Evolutionary conservation across 83 land plant genomes (phyloP).

Genomic region (Thuja plicata): DNA sequence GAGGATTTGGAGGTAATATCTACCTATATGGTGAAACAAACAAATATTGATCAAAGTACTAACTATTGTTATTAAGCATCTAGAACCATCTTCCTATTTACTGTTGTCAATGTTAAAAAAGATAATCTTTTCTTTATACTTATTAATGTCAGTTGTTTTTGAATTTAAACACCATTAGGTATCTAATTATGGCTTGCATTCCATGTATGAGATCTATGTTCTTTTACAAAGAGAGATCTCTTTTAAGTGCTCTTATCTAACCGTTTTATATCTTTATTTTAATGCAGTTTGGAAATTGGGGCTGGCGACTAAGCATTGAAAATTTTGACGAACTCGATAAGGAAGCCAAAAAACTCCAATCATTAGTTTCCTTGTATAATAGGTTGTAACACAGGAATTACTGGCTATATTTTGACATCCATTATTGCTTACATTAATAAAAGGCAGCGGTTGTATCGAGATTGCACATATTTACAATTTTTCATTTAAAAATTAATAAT

Average conservation of each 20-base stretch:
- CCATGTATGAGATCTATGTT: background rate
- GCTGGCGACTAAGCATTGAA: conserved; percentile 55
- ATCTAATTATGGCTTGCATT: background rate
- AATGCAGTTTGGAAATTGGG: conserved; percentile 72
- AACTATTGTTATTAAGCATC: background rate
- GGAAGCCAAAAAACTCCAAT: conserved; percentile 52
- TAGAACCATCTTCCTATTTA: background rate
- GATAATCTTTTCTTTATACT: background rate
- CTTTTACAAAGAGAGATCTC: background rate
- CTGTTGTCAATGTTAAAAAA: background rate
- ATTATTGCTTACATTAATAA: background rate
- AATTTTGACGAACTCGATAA: conserved; percentile 39
- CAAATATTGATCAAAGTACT: background rate
- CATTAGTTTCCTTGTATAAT: conserved; percentile 44
- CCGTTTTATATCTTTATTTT: background rate
- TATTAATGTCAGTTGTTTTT: background rate
- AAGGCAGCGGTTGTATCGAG: background rate
- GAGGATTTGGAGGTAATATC: too few species aligned
- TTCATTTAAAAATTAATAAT: background rate
- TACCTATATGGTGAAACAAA: too few species aligned
- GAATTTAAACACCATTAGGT: background rate
- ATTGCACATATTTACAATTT: background rate
- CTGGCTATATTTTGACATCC: background rate
- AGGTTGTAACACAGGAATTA: conserved; percentile 27
- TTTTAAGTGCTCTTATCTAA: background rate